Percentiles rank a stretch among this genome's conserved stretches.
Evolutionary conservation across 2,329 filamentous ascomycete genomes (phyloP).

Genomic region (Neocatenulostroma microsporum): DNA sequence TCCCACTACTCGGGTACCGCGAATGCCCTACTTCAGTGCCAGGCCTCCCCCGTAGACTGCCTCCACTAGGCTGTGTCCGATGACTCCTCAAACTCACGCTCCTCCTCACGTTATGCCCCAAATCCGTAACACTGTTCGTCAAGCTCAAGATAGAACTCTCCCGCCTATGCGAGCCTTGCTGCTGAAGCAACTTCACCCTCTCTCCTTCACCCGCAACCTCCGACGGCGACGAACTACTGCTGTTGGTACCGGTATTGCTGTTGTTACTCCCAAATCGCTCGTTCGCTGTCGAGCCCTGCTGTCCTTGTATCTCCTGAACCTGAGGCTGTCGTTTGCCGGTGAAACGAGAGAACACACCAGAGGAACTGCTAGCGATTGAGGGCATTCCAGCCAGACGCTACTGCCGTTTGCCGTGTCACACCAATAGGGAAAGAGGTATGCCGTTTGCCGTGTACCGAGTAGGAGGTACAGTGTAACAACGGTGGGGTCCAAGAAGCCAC

Average conservation of each 20-base stretch:
- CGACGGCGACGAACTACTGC: conserved; percentile 5
- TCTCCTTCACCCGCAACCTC: conserved; percentile 4
- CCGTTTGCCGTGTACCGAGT: no score
- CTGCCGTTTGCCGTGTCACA: no score
- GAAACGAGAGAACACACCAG: conserved; percentile 12
- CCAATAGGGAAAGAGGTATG: no score
- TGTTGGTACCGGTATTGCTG: not conserved
- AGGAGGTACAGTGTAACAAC: no score
- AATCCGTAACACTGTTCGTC: conserved; percentile 27
- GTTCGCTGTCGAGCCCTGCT: conserved; percentile 2
- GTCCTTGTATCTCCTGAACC: conserved; percentile 4
- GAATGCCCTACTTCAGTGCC: conserved; percentile 22
- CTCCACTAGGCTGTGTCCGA: conserved; percentile 18
- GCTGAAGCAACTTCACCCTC: conserved; percentile 3
- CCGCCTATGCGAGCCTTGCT: conserved; percentile 13
- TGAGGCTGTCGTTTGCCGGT: conserved; percentile 8
- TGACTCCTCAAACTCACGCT: conserved; percentile 36
- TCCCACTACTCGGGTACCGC: conserved; percentile 18
- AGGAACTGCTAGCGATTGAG: conserved; percentile 1
- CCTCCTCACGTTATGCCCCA: conserved; percentile 33
- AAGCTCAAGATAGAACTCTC: conserved; percentile 24
- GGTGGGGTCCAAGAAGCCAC: no score
- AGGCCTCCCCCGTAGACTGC: conserved; percentile 20
- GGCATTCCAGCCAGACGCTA: not conserved
- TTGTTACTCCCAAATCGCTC: not conserved